These are phyloP conservation scores for Yamadazyma takamatsuzukensis DNA, from an alignment of 805 yeast species.

Conservation along the genomic window DNA sequence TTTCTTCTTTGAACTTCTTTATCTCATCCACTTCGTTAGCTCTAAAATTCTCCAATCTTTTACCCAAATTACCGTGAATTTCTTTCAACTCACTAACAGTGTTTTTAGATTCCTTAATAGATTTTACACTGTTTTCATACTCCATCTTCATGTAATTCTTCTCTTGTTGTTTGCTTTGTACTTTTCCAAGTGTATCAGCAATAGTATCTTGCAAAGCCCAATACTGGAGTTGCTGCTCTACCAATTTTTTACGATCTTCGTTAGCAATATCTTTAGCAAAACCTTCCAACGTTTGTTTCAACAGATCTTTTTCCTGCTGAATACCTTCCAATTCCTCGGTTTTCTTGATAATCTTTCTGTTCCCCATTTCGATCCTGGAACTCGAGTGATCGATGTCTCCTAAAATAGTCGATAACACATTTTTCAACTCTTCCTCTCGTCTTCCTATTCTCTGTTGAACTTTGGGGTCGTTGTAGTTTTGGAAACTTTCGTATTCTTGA, in stretches of 20 bases:
- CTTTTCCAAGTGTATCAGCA: slow-evolving; percentile 37
- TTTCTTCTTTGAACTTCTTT: slow-evolving; percentile 18
- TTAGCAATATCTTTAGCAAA: slow-evolving; percentile 20
- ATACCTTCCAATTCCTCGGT: slow-evolving; percentile 25
- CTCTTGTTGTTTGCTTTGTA: slow-evolving; percentile 53
- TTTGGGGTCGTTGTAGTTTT: slow-evolving; percentile 36
- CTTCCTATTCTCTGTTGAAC: slow-evolving; percentile 38
- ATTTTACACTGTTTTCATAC: slow-evolving; percentile 47
- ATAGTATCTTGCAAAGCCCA: slow-evolving; percentile 46
- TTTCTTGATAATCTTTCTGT: slow-evolving; percentile 27
- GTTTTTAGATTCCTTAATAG: slow-evolving; percentile 43
- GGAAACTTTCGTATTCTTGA: slow-evolving; percentile 36
- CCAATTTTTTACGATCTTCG: slow-evolving; percentile 18
- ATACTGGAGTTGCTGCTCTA: slow-evolving; percentile 38
- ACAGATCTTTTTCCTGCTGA: slow-evolving; percentile 20
- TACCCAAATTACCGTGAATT: slow-evolving; percentile 13
- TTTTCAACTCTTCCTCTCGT: slow-evolving; percentile 39
- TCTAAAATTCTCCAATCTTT: slow-evolving; percentile 16
- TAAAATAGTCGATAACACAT: slow-evolving; percentile 43
- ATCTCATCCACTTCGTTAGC: slow-evolving; percentile 20
- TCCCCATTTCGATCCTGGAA: slow-evolving; percentile 31
- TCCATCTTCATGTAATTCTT: slow-evolving; percentile 61
- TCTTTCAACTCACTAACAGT: slow-evolving; percentile 24
- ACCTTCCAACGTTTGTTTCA: slow-evolving; percentile 25
- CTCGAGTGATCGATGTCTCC: slow-evolving; percentile 44